A percentile compares a stretch with the other conserved stretches of the same genome.
Evolutionary conservation across 2,329 filamentous ascomycete species (phyloP).

Genomic region (Lasiodiplodia hormozganensis): DNA sequence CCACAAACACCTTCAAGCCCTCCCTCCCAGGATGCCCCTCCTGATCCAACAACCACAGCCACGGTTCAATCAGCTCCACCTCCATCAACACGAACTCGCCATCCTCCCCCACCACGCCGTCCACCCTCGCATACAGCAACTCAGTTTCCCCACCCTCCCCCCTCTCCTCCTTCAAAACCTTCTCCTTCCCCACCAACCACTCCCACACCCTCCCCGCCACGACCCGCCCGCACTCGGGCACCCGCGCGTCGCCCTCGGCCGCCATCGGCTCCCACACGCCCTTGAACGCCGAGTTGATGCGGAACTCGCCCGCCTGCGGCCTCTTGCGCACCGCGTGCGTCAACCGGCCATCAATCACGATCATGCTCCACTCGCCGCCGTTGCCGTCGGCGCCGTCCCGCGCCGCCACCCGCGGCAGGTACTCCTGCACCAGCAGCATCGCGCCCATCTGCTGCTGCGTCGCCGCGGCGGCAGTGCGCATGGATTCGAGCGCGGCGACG

Average conservation of each 20-base stretch:
- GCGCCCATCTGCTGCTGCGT: background rate
- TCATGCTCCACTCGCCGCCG: conserved; percentile 28
- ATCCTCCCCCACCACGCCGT: conserved; percentile 21
- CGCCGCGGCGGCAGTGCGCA: background rate
- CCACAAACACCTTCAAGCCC: conserved; percentile 22
- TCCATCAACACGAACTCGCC: conserved; percentile 28
- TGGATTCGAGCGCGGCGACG: background rate
- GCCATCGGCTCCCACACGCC: conserved; percentile 23
- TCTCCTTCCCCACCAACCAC: conserved; percentile 24
- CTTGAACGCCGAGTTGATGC: conserved; percentile 24
- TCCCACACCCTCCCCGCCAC: conserved; percentile 22
- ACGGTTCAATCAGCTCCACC: conserved; percentile 30
- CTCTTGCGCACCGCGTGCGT: conserved; percentile 26
- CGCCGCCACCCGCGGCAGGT: conserved; percentile 4
- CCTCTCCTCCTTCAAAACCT: background rate
- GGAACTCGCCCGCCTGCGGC: conserved; percentile 18
- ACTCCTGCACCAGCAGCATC: conserved; percentile 24
- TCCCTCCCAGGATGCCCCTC: conserved; percentile 27
- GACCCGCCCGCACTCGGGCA: conserved; percentile 8
- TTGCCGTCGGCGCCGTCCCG: background rate
- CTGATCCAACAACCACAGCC: conserved; percentile 26
- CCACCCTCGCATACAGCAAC: conserved; percentile 27
- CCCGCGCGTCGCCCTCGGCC: background rate
- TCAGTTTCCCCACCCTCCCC: background rate
- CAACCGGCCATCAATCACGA: background rate